A percentile compares a stretch with the other conserved stretches of the same genome.
Evolutionary conservation across 768 basidiomycete genomes (phyloP).

Genomic region (Agrocybe praecox): DNA sequence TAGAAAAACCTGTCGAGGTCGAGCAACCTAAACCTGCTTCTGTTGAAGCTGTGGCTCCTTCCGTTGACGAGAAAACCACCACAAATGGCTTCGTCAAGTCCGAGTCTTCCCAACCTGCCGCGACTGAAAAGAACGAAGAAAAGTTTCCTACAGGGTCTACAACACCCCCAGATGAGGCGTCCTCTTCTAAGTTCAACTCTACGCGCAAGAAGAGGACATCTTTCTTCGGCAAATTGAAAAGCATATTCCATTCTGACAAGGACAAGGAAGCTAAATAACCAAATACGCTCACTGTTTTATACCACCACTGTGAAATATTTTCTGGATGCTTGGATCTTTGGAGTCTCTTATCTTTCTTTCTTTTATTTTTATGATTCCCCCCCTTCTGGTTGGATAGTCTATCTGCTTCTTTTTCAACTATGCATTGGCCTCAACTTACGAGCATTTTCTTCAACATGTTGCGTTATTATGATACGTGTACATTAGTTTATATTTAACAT

Average conservation of each 20-base stretch:
- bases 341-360: slow-evolving; percentile 4
- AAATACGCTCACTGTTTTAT: background rate
- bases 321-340: slow-evolving; percentile 5
- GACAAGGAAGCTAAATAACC: slow-evolving; percentile 36
- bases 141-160: slow-evolving; percentile 18
- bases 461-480: slow-evolving; percentile 13
- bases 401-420: background rate
- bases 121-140: slow-evolving; percentile 12
- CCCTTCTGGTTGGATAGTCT: background rate
- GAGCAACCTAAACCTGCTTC: background rate
- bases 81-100: background rate
- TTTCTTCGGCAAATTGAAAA: slow-evolving; percentile 54
- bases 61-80: slow-evolving; percentile 1
- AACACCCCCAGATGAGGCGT: slow-evolving; percentile 17
- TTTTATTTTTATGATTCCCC: too few species aligned
- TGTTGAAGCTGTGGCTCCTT: background rate
- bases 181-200: slow-evolving; percentile 35
- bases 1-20: background rate
- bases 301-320: slow-evolving; percentile 5
- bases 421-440: background rate
- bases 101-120: background rate
- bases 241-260: slow-evolving; percentile 49
- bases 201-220: slow-evolving; percentile 52
- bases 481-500: slow-evolving; percentile 12
- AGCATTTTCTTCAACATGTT: slow-evolving; percentile 1